Percentiles rank a stretch among this genome's conserved stretches.
Conservation (phyloP, 106 monocot species). For the Vanilla planifolia region DNA sequence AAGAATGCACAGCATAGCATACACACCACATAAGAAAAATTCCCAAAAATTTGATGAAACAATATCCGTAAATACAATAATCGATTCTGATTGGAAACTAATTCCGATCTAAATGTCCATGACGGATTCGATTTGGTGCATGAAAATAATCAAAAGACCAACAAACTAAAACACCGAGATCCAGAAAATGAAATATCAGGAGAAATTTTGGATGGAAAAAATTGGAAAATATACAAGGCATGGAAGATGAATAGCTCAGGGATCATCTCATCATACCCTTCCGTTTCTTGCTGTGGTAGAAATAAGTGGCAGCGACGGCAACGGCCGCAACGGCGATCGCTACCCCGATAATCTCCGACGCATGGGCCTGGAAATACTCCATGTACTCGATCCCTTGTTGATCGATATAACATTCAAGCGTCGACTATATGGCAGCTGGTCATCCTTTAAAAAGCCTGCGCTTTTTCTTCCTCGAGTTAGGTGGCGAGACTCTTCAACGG, state of each 20-base stretch:
- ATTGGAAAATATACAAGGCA: background rate
- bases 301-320: slow-evolving; percentile 52
- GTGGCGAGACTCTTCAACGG: too few species aligned
- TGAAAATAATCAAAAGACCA: too few species aligned
- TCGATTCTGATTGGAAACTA: too few species aligned
- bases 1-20: background rate
- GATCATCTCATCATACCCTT: slow-evolving; percentile 44
- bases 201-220: background rate
- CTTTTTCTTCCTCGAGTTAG: too few species aligned
- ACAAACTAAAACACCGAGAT: background rate
- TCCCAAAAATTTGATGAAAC: background rate
- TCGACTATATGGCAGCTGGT: too few species aligned
- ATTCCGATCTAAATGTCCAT: too few species aligned
- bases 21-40: background rate
- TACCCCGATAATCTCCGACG: slow-evolving; percentile 33
- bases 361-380: slow-evolving; percentile 44
- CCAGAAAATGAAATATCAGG: background rate
- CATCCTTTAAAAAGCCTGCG: too few species aligned
- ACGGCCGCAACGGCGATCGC: slow-evolving; percentile 69
- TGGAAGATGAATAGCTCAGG: background rate
- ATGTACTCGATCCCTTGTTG: too few species aligned
- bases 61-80: background rate
- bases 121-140: too few species aligned
- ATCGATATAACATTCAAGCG: too few species aligned
- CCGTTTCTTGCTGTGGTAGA: slow-evolving; percentile 47